These are phyloP conservation scores for Neurospora tetrasperma DNA, from an alignment of 495 filamentous ascomycete genomes.

Conservation along the genomic window DNA sequence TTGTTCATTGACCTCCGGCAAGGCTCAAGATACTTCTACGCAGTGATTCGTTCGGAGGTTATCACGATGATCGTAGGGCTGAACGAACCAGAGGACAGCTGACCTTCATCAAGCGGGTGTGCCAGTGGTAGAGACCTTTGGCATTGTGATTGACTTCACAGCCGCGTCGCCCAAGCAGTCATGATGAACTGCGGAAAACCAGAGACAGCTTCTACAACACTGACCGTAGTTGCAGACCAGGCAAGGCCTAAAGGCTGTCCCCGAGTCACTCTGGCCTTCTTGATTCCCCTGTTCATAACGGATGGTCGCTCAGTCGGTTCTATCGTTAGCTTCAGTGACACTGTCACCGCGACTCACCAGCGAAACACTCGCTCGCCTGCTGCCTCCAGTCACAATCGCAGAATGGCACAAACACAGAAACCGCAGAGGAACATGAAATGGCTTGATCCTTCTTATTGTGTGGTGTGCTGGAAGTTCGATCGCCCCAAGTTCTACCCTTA, in stretches of 20 bases:
- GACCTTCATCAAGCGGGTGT: background rate
- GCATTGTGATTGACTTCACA: background rate
- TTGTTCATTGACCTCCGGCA: background rate
- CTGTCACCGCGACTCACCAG: background rate
- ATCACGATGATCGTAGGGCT: background rate
- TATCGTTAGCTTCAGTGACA: background rate
- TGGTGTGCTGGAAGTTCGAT: background rate
- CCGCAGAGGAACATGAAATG: background rate
- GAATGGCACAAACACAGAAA: background rate
- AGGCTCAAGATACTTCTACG: background rate
- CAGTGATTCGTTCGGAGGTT: background rate
- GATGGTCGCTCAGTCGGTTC: background rate
- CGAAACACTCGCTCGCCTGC: background rate
- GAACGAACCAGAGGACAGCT: background rate
- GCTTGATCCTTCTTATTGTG: background rate
- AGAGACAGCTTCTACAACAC: background rate
- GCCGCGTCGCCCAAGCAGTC: background rate
- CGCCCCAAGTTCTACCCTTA: background rate
- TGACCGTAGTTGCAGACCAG: background rate
- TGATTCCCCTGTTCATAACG: background rate
- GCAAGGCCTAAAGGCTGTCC: background rate
- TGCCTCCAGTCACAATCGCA: background rate
- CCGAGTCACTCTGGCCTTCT: background rate
- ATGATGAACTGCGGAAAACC: background rate
- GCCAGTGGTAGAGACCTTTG: background rate